Percentiles rank a stretch among this genome's conserved stretches.
Conservation (phyloP, 331 rosid species). For the Prunus yedoensis region DNA sequence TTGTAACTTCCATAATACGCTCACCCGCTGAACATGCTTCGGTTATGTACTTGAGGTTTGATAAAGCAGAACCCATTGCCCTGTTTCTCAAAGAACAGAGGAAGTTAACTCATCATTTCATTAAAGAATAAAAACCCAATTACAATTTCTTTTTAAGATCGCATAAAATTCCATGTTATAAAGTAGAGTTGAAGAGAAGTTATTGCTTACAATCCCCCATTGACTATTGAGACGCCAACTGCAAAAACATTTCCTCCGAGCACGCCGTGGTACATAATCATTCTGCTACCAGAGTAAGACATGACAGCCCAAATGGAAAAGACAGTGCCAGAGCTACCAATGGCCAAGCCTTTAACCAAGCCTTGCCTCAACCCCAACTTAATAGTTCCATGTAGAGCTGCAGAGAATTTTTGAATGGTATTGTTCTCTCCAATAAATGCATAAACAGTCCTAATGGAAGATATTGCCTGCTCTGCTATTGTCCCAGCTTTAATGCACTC, state of each 20-base stretch:
- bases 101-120: no score
- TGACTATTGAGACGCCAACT: conserved; percentile 57
- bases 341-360: conserved; percentile 63
- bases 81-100: conserved; percentile 32
- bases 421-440: conserved; percentile 70
- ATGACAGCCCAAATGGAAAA: conserved; percentile 61
- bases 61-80: conserved; percentile 58
- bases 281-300: conserved; percentile 53
- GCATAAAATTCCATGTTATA: no score
- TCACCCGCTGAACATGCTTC: conserved; percentile 65
- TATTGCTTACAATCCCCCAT: conserved; percentile 65
- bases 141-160: no score
- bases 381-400: conserved; percentile 46
- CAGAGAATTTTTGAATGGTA: conserved; percentile 45
- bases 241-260: conserved; percentile 66
- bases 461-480: conserved; percentile 74
- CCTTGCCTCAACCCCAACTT: conserved; percentile 71
- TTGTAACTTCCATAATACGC: conserved; percentile 54
- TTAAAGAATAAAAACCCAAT: no score
- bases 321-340: conserved; percentile 65
- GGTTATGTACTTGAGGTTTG: conserved; percentile 60
- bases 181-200: not conserved
- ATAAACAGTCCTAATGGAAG: conserved; percentile 68
- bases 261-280: conserved; percentile 69
- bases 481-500: conserved; percentile 56